Conservation (phyloP, 2,329 filamentous ascomycete species). For the Talaromyces islandicus region DNA sequence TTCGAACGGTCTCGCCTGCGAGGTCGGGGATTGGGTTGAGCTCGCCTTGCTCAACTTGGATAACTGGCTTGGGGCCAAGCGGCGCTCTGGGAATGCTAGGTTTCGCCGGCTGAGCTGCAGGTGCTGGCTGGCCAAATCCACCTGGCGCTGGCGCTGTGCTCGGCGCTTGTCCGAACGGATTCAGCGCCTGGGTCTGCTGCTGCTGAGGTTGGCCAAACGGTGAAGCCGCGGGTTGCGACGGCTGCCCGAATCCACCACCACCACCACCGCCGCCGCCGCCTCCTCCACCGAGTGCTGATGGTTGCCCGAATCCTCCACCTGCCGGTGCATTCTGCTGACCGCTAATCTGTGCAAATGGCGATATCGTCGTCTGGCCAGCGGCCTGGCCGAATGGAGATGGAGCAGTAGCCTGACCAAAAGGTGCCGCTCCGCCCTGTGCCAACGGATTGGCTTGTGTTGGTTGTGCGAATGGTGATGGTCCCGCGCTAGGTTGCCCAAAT, state of each 20-base stretch:
- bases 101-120: constrained; percentile 16
- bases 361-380: constrained; percentile 20
- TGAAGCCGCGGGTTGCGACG: constrained; percentile 11
- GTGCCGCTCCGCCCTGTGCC: not conserved
- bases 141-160: constrained; percentile 12
- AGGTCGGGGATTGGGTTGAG: constrained; percentile 32
- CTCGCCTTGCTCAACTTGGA: constrained; percentile 22
- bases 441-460: constrained; percentile 6
- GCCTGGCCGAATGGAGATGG: constrained; percentile 40
- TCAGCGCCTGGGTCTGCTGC: constrained; percentile 19
- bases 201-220: constrained; percentile 27
- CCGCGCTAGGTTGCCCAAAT: constrained; percentile 31
- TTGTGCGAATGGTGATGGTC: constrained; percentile 40
- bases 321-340: constrained; percentile 15
- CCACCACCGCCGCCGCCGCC: not conserved
- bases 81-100: constrained; percentile 10
- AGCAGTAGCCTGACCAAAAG: constrained; percentile 6
- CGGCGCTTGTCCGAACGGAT: constrained; percentile 23
- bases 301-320: constrained; percentile 9
- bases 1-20: constrained; percentile 29
- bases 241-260: constrained; percentile 2
- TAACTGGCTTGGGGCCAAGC: constrained; percentile 22
- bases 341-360: constrained; percentile 25
- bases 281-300: not conserved
- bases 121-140: constrained; percentile 30